Evolutionary conservation across 495 filamentous ascomycete species (phyloP), one percentile per base, ranked within the genome.

Genomic region (Penicillium steckii): DNA sequence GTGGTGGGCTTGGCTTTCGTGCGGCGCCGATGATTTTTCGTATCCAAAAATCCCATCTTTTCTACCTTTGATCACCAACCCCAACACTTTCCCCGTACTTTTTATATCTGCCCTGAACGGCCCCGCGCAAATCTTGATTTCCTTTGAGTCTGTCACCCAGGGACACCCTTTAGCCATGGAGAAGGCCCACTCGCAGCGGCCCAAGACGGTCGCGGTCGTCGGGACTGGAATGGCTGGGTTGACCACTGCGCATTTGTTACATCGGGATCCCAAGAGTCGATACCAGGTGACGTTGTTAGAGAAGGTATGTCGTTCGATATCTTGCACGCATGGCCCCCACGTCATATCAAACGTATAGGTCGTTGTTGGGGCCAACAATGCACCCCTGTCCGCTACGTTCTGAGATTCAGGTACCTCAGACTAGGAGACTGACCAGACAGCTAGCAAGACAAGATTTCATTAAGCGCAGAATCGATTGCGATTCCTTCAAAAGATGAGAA

Each of bases 221-320:
- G 79, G 80, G 47, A 77, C 78, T 7, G 80, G 80, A 7, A 71
- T 84, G 68, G 79, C 80, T 1, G 80, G 80, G 8, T 65, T 83
- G 48, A 74, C 76, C 12, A 69, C 70, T 0, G 78, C 78, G 3
- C 75, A 78, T 48, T 63, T 83, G 23, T 66, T 83, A 6, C 55
- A 71, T n/a, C 61, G 60, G 13, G 78, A 82, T 56, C n/a, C 51
- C 2, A 33, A 64, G 32, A 32, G 61, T 18, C 67, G 77, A 54
- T 83, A 72, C 47, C 47, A 69, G 2, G 74, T 82, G 22, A 65
- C 70, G 44, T 46, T 81, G 24, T 69, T 80, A 38, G 76, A 83
- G 61, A 68, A 64, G 59, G 80, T 81, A 43, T 3, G 48, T 33
- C 0, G 1, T 26, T 48, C 12, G 30, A 10, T 15, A 32, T 30